Base-by-base conservation (phyloP, 768 basidiomycete genomes). In the Mycena venus region DNA sequence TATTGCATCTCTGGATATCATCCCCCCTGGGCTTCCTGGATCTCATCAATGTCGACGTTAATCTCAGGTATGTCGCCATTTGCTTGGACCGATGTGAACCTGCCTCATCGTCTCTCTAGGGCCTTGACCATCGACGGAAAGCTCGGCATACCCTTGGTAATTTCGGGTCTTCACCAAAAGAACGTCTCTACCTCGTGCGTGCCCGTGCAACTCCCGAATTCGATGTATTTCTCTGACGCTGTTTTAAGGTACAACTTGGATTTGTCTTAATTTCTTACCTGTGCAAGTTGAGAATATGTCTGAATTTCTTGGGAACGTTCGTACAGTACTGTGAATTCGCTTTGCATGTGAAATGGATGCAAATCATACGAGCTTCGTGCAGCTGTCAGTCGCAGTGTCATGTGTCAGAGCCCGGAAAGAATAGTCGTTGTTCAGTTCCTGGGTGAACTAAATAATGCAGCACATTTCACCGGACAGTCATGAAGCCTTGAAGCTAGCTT, bases 1-100 rank as follows among this genome's bases (percentile, higher is more conserved):
- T 2, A 25, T 82, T 5, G 85, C 79, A 5, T 88, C 91, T 1
- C 84, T 93, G 11, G 83, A 70, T 17, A 92, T 93, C 55, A 88
- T 92, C 61, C 88, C 91, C n/a, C 0, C 79, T 88, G 53, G 89
- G 87, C 14, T 83, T 84, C 60, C 82, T 93, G 70, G 91, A 93
- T 74, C 83, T 93, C 47, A 76, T 83, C 27, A 78, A 82, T 27
- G 83, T 84, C 15, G 82, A 87, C 73, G 83, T 87, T 4, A 76
- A 80, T 36, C 60, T 86, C 59, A 84, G 85, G 88, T 87, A 65
- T 71, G 83, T 66, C 17, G 61, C 17, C 19, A 11, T 19, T 25
- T n/a, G n/a, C 10, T 32, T 7, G n/a, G 10, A 15, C 11, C 1
- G 9, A 51, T 61, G 9, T 17, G 25, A n/a, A 1, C 17, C 8